Percentiles rank a stretch among this genome's conserved stretches.
These are phyloP conservation scores for Gardenia jasminoides DNA, from an alignment of 257 asterid genomes.

Conservation along the genomic window DNA sequence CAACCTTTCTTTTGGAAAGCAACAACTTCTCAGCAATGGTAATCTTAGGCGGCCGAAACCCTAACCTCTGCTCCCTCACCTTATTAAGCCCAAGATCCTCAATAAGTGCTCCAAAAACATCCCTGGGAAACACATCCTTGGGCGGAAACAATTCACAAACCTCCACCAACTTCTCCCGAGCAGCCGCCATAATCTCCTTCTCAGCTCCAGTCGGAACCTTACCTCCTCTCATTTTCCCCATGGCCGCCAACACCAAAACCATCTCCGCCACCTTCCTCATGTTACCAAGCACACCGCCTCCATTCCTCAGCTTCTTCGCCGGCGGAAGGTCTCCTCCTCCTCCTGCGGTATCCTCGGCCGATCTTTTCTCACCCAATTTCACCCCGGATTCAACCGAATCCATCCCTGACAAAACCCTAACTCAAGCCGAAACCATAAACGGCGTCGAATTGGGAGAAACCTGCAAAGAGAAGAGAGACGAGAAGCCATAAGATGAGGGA, in stretches of 20 bases:
- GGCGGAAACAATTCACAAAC: conserved; percentile 81
- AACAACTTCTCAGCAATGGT: conserved; percentile 75
- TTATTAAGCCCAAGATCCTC: conserved; percentile 89
- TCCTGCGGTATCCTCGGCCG: conserved; percentile 28
- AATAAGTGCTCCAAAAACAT: conserved; percentile 70
- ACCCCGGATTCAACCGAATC: conserved; percentile 47
- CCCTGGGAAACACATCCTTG: conserved; percentile 85
- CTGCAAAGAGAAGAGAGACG: conserved; percentile 48
- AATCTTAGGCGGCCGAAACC: conserved; percentile 69
- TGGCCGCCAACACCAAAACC: conserved; percentile 79
- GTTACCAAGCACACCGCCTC: conserved; percentile 31
- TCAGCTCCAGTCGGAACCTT: conserved; percentile 68
- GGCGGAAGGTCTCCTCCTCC: conserved; percentile 7
- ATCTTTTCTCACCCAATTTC: conserved; percentile 59
- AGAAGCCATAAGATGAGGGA: conserved; percentile 37
- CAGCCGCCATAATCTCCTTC: conserved; percentile 73
- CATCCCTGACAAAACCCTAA: conserved; percentile 34
- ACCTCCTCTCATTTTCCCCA: conserved; percentile 97
- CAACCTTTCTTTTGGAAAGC: conserved; percentile 78
- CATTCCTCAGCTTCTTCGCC: conserved; percentile 40
- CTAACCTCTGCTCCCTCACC: conserved; percentile 67
- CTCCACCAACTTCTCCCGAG: conserved; percentile 60
- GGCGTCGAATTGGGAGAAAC: conserved; percentile 32
- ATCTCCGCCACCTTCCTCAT: conserved; percentile 82
- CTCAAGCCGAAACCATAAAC: conserved; percentile 31